phyloP scores from a whole-genome alignment of 495 filamentous ascomycete genomes.

The Thermothielavioides terrestris region DNA sequence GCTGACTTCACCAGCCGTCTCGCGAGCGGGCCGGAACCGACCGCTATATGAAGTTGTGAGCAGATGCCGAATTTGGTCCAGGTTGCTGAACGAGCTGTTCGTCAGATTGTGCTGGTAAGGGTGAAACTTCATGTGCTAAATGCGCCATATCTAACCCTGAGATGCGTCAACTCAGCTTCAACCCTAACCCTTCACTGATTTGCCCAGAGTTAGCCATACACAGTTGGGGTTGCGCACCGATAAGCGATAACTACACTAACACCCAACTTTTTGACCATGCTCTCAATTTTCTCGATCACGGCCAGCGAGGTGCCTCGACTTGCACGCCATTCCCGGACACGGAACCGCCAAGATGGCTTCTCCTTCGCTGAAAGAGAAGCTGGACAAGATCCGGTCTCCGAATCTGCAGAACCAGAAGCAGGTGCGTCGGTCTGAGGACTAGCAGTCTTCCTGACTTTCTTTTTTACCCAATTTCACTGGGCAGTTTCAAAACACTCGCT shows the following conservation, averaged over 20 bases:
- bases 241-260: slow-evolving; percentile 25
- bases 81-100: no score
- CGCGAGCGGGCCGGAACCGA: slow-evolving; percentile 25
- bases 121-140: no score
- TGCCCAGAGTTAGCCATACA: background rate
- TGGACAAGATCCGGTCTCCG: slow-evolving; percentile 92
- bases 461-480: background rate
- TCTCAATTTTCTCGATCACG: slow-evolving; percentile 20
- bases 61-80: no score
- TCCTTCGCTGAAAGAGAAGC: slow-evolving; percentile 75
- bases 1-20: slow-evolving; percentile 35
- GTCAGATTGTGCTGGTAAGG: no score
- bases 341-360: slow-evolving; percentile 34
- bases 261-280: slow-evolving; percentile 21
- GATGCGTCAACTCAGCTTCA: background rate
- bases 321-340: slow-evolving; percentile 14
- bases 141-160: slow-evolving; percentile 1
- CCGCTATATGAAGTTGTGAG: no score
- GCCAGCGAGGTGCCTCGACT: slow-evolving; percentile 10
- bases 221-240: slow-evolving; percentile 1
- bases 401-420: slow-evolving; percentile 93
- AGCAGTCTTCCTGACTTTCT: no score
- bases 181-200: background rate
- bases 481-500: no score
- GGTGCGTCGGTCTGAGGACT: no score